These are phyloP conservation scores for Parastagonospora avenae DNA, from an alignment of 2,329 filamentous ascomycete genomes.

Conservation along the genomic window DNA sequence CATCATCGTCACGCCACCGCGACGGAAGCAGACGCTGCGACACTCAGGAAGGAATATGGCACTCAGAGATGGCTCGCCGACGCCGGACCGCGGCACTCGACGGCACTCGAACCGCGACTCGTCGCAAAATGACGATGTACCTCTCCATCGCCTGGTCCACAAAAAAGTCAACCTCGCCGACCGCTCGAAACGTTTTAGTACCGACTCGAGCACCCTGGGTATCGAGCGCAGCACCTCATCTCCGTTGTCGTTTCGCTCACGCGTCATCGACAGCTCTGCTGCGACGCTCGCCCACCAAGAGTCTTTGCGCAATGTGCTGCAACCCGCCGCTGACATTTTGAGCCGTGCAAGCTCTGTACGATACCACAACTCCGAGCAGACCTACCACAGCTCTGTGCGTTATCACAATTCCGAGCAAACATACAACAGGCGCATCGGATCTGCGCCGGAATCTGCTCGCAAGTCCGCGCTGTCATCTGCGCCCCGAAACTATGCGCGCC, in stretches of 20 bases:
- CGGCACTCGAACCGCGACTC: constrained; percentile 54
- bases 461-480: constrained; percentile 10
- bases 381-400: constrained; percentile 30
- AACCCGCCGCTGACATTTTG: constrained; percentile 42
- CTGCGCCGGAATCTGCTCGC: constrained; percentile 36
- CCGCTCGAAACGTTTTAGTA: constrained; percentile 40
- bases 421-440: constrained; percentile 40
- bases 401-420: constrained; percentile 13
- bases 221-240: constrained; percentile 30
- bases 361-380: constrained; percentile 12
- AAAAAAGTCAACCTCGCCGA: constrained; percentile 58
- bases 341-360: constrained; percentile 35
- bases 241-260: constrained; percentile 36
- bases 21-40: constrained; percentile 53
- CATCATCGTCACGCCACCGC: constrained; percentile 58
- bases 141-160: constrained; percentile 56
- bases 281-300: constrained; percentile 39
- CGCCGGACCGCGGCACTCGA: constrained; percentile 48
- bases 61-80: constrained; percentile 47
- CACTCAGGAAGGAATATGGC: constrained; percentile 61
- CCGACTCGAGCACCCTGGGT: constrained; percentile 31
- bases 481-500: constrained; percentile 25
- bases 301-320: constrained; percentile 36
- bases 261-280: constrained; percentile 35
- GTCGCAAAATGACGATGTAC: constrained; percentile 48